Evolutionary conservation across 176 grass and related monocot genomes (phyloP), one percentile per base, ranked within the genome.

Genomic region (Cenchrus fungigraminus): DNA sequence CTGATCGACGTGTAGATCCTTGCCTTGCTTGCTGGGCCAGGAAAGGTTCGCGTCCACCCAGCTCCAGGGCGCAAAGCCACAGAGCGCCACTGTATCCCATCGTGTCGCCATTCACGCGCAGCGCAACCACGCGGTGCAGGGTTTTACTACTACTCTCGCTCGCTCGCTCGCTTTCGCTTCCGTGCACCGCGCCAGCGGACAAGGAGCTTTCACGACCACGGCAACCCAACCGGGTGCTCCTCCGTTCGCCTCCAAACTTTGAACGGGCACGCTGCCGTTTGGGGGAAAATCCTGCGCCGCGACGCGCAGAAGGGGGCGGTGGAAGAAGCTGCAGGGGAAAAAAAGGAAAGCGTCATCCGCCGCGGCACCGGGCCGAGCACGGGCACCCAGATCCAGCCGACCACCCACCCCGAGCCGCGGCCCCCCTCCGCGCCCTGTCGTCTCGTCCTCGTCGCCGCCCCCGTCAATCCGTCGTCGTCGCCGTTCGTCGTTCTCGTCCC

Each of bases 321-420:
- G 46, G 83, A 85, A 86, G 44, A 85, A 86, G 44, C 77, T 81
- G 83, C 88, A 6, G 11, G 45, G 77, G 25, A 25, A 25, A 77
- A 80, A 63, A 37, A 71, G 63, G 75, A 80, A 71, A 47, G 70
- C 65, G 51, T 51, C 77, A 12, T 54, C 29, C 62, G 46, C 45
- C 77, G 15, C 46, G 46, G n/a, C 9, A 25, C 20, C n/a, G 54
- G 43, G 9, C 12, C 49, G 5, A 4, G 15, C 4, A 4, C 25
- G 6, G 4, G 8, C 19, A 20, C 13, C 76, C 42, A 20, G 74
- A 80, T 78, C 53, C 81, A 72, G 81, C 34, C 68, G 68, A 68
- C 32, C 72, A 9, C 31, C 79, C 31, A 16, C 49, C 31, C 79
- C 34, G 79, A 71, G 53, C 63, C 72, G 53, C 52, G 42, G 54